Evolutionary conservation across 2,329 filamentous ascomycete species (phyloP), one percentile per base, ranked within the genome.

Genomic region (Diplodia scrobiculata): DNA sequence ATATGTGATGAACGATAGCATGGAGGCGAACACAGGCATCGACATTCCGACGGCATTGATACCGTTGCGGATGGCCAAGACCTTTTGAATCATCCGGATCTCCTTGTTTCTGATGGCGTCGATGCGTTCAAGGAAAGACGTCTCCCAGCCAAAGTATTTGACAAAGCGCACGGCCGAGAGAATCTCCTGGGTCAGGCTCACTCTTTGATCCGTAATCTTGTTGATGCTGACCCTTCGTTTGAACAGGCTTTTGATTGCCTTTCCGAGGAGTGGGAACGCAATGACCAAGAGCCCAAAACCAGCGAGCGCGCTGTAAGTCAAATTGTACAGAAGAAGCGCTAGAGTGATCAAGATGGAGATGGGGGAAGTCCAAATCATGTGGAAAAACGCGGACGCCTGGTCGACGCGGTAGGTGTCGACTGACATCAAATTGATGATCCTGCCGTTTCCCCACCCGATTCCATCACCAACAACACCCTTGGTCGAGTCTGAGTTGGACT

Each of bases 81-180:
- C 80, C 14, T 92, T 80, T 75, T 97, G 93, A 67, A 98, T 92
- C n/a, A 89, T 86, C 66, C 84, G 81, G 68, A 98, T 92, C 77
- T 98, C 94, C 68, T 84, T 84, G 63, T 83, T 83, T 67, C 94
- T 87, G 68, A 96, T 90, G 27, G 87, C 84, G 59, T 87, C 86
- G 17, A 97, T 83, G 14, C 92, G 87, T 60, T 87, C 83, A 13
- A 97, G 80, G 73, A 98, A 97, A 38, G 91, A 90, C 67, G 85
- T 89, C 75, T 98, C 94, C 94, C 94, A 98, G 7, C 92, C 93
- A 74, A 97, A 98, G 77, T 87, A 97, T 77, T 98, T 98, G 79
- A 98, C 94, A 73, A 98, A 97, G 29, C 93, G 87, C 27, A 97
- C 93, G 0, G 92, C 91, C 71, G 92, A 89, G 14, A 98, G 74